A percentile compares a stretch with the other conserved stretches of the same genome.
phyloP scores from a whole-genome alignment of 306 rosid species.

The Begonia loranthoides region DNA sequence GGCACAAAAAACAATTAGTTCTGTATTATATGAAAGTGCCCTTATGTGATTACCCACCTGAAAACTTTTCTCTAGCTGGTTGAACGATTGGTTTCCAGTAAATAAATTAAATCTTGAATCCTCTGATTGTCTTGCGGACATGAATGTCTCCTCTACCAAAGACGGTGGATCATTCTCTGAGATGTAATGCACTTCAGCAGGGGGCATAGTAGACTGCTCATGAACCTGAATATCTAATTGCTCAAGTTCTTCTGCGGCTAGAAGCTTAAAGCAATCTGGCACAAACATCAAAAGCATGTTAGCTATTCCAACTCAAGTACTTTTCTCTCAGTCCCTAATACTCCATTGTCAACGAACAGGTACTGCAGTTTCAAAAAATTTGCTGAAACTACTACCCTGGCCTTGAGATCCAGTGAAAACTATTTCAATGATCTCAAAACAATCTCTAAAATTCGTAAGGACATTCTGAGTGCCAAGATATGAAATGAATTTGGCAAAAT shows the following conservation, averaged over 20 bases:
- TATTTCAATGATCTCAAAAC: no score
- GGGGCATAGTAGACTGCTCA: conserved; percentile 26
- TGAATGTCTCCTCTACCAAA: conserved; percentile 23
- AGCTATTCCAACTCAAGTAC: no score
- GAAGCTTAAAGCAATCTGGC: conserved; percentile 73
- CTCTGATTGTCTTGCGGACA: conserved; percentile 29
- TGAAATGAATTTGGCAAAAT: no score
- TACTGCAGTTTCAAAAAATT: no score
- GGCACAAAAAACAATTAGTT: no score
- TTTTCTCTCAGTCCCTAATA: no score
- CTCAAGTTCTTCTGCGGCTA: conserved; percentile 73
- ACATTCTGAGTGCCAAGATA: no score
- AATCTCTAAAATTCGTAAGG: no score
- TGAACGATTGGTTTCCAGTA: conserved; percentile 77
- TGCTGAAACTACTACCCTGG: no score
- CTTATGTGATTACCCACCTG: conserved; percentile 26
- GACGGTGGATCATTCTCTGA: conserved; percentile 23
- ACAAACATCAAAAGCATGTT: conserved; percentile 14
- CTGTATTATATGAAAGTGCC: no score
- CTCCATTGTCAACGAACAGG: no score
- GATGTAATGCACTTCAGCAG: conserved; percentile 31
- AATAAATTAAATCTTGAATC: conserved; percentile 54
- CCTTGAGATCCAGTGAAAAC: no score
- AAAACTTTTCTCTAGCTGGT: conserved; percentile 53
- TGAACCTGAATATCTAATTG: conserved; percentile 44